phyloP scores from a whole-genome alignment of 208 protist species.

The Lotmaria passim region DNA sequence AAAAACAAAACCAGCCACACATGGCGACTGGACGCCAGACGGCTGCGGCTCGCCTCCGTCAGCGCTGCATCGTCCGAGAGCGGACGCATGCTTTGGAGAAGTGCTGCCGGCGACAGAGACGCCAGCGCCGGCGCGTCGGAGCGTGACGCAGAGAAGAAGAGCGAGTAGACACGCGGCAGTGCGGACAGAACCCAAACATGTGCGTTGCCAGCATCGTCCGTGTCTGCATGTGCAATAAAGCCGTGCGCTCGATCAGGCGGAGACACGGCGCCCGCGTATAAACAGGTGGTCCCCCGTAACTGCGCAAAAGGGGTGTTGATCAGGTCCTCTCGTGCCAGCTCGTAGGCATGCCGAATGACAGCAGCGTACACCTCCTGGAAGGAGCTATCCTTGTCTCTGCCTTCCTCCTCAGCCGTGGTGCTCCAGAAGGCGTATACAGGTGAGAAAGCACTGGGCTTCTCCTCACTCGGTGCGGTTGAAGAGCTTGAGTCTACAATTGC shows the following conservation, averaged over 20 bases:
- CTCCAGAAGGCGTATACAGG: slow-evolving; percentile 23
- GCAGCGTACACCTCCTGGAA: slow-evolving; percentile 32
- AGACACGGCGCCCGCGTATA: slow-evolving; percentile 13
- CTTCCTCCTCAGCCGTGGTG: neutral
- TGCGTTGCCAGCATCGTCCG: neutral
- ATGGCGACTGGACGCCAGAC: slow-evolving; percentile 36
- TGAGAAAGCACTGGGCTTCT: neutral
- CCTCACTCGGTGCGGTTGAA: neutral
- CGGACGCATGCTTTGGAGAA: slow-evolving; percentile 14
- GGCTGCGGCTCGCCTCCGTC: slow-evolving; percentile 25
- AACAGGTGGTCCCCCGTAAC: slow-evolving; percentile 7
- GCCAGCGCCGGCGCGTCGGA: neutral
- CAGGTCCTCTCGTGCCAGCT: slow-evolving; percentile 28
- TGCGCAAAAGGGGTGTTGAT: slow-evolving; percentile 40
- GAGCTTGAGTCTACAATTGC: neutral
- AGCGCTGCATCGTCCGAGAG: slow-evolving; percentile 5
- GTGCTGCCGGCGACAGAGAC: neutral
- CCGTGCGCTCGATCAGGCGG: neutral
- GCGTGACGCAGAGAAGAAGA: slow-evolving; percentile 19
- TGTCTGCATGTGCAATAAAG: neutral
- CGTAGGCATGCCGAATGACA: slow-evolving; percentile 26
- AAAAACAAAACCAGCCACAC: slow-evolving; percentile 53
- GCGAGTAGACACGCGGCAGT: slow-evolving; percentile 1
- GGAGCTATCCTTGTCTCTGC: neutral
- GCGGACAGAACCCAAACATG: neutral